Base-by-base conservation (phyloP, 306 rosid species). In the Carpinus fangiana region DNA sequence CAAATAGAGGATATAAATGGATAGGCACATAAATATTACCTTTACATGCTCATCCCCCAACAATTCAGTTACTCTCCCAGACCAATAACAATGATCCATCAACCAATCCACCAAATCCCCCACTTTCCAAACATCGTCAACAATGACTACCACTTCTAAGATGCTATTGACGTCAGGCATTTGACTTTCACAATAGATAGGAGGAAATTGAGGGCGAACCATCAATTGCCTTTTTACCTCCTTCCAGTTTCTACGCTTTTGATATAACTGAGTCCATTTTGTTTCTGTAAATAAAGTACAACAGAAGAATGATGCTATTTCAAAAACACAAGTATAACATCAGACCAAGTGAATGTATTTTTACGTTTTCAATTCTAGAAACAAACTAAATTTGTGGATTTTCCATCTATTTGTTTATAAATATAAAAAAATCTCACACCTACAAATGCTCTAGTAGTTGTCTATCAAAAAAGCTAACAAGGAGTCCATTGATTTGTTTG, bases 91-190 rank as follows among this genome's bases (percentile, higher is more conserved):
- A 68, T 77, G 87, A 78, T 90, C 97, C 20, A 57, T 21, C 78
- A 65, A 79, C 95, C 97, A 94, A 83, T 94, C 98, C 41, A 94
- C 95, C 84, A 90, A 87, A 87, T 94, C 89, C 59, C 97, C 98
- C 70, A 88, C 88, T 79, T 86, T 90, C 98, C 95, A 89, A 36
- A 2, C 62, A 52, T 85, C 83, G 62, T 73, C 65, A 72, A 83
- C 80, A 55, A 88, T 62, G 65, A 89, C 93, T 46, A 84, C 54
- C 57, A 67, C 83, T 83, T 85, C 89, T 23, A 83, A 76, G 78
- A 82, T 82, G 73, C 84, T 71, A 85, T 75, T 78, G n/a, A 65
- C 51, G 73, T 86, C 89, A 52, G 80, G 85, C 68, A 74, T 82
- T 78, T 88, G 86, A 76, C 90, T 86, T 84, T 88, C 83, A 26